These are phyloP conservation scores for Hibiscus tridactylites DNA, from an alignment of 345 rosid species.

Conservation along the genomic window DNA sequence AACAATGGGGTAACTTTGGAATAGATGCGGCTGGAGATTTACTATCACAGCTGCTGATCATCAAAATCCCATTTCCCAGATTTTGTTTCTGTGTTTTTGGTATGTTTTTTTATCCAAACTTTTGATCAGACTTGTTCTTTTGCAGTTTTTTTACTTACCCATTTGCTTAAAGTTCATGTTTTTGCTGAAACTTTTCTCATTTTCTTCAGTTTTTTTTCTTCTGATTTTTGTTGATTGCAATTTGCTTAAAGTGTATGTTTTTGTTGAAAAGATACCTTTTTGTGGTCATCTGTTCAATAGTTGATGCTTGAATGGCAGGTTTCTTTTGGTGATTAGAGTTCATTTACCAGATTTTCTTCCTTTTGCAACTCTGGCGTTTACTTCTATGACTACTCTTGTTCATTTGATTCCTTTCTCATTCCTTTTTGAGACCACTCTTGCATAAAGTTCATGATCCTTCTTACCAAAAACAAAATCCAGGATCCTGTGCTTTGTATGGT, in stretches of 20 bases:
- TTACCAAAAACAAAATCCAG: neutral
- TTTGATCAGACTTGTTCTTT: neutral
- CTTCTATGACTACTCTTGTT: neutral
- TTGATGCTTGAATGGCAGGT: neutral
- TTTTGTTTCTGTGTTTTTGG: neutral
- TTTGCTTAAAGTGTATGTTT: constrained; percentile 1
- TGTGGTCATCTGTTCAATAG: neutral
- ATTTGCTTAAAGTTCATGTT: constrained; percentile 5
- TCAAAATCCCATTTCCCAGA: constrained; percentile 5
- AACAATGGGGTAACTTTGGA: constrained; percentile 41
- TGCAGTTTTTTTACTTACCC: neutral
- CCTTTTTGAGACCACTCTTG: neutral
- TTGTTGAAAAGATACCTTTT: neutral
- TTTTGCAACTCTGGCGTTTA: no score
- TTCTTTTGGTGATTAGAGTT: constrained; percentile 6
- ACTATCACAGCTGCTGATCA: constrained; percentile 35
- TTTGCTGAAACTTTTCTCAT: neutral
- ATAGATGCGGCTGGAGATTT: constrained; percentile 36
- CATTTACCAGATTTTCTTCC: neutral
- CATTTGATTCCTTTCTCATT: neutral
- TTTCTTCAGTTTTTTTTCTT: constrained; percentile 14
- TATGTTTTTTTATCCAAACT: neutral
- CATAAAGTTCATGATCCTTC: constrained; percentile 1
- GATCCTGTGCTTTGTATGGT: neutral
- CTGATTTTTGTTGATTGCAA: constrained; percentile 14